Evolutionary conservation across 1,284 basidiomycete genomes (phyloP), one percentile per base, ranked within the genome.

Genomic region (Thelephora terrestris): DNA sequence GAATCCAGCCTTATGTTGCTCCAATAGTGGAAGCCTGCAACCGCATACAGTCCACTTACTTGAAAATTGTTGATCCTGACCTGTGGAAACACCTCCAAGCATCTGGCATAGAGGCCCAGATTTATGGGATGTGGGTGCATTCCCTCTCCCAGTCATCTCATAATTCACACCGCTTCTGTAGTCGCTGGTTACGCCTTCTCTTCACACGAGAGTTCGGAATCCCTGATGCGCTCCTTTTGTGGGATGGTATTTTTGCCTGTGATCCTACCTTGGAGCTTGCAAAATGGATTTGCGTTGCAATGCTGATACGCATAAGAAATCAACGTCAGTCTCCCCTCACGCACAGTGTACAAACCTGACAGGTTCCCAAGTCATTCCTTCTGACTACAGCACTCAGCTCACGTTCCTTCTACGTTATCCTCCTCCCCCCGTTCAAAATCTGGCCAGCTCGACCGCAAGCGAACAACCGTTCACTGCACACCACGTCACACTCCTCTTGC

Each of bases 211-310:
- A 97, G 64, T 85, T 96, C 54, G 71, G 67, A 38, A 74, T 91
- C 71, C 61, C 70, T 7, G 81, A 89, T 55, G 78, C 88, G 0
- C 79, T 91, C 76, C 70, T 78, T 20, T 61, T 97, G 10, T 96
- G 93, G 93, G 93, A 97, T 63, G 90, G 85, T 0, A 63, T 96
- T 6, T 94, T 97, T 61, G 88, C 91, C 0, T 83, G 81, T 50
- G 87, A 91, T 63, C 76, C 80, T 7, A 71, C 81, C 1, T 69
- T 85, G 40, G 78, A 83, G 44, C 66, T 94, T 27, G 78, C 84
- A 1, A 80, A 84, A 47, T 93, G 86, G 81, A 70, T 94, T 47
- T 91, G 89, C 59, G 79, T 95, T 16, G 87, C 90, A 0, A 93
- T 96, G 91, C 75, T 97, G 10, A 76, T 96, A 50, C 80, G 94